Evolutionary conservation across 345 rosid genomes (phyloP).

Genomic region (Nasturtium officinale): DNA sequence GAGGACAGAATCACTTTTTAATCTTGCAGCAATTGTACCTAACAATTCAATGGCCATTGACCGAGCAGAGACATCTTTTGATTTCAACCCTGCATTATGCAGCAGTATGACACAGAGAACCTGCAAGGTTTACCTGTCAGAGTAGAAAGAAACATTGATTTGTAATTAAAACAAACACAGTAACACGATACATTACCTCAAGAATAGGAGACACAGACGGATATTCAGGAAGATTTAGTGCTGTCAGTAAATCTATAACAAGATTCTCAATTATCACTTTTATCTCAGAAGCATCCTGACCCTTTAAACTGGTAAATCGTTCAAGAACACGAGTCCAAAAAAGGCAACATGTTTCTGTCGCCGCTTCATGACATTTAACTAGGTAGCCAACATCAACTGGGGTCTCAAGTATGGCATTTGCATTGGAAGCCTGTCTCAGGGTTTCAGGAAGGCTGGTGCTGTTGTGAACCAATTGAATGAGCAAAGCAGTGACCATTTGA

Average conservation of each 20-base stretch:
- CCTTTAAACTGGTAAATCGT: slow-evolving; percentile 78
- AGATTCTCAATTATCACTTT: slow-evolving; percentile 92
- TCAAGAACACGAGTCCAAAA: slow-evolving; percentile 98
- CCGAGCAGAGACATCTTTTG: slow-evolving; percentile 86
- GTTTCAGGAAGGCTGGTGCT: slow-evolving; percentile 90
- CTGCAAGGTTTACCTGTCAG: slow-evolving; percentile 57
- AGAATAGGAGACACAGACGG: slow-evolving; percentile 91
- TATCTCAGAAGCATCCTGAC: slow-evolving; percentile 92
- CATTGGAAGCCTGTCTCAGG: slow-evolving; percentile 62
- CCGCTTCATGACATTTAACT: slow-evolving; percentile 76
- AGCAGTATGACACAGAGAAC: slow-evolving; percentile 94
- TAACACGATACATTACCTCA: slow-evolving; percentile 61
- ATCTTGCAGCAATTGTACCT: slow-evolving; percentile 88
- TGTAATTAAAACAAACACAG: slow-evolving; percentile 14
- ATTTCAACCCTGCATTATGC: slow-evolving; percentile 95
- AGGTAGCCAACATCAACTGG: slow-evolving; percentile 71
- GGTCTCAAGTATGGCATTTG: slow-evolving; percentile 60
- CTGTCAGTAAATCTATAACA: slow-evolving; percentile 84
- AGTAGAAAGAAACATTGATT: slow-evolving; percentile 25
- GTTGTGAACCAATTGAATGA: slow-evolving; percentile 91
- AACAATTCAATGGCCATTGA: slow-evolving; percentile 94
- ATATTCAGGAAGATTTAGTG: slow-evolving; percentile 91
- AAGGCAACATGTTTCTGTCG: slow-evolving; percentile 89
- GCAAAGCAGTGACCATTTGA: slow-evolving; percentile 93
- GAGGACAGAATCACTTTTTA: slow-evolving; percentile 81